Conservation (phyloP, 2,329 filamentous ascomycete genomes). For the Xylariales sp. region DNA sequence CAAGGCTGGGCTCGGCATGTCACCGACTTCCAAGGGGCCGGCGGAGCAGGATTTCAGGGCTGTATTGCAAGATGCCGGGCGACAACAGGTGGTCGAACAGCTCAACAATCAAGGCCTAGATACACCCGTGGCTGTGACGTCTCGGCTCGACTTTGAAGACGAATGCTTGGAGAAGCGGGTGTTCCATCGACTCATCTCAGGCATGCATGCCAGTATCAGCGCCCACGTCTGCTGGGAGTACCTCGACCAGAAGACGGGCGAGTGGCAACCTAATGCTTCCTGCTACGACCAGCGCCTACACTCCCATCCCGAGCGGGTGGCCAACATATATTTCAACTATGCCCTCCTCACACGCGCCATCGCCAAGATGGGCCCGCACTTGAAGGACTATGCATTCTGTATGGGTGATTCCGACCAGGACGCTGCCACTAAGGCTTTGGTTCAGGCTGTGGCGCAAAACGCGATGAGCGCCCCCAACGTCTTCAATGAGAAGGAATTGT, state of each 20-base stretch:
- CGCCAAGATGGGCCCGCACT: constrained; percentile 79
- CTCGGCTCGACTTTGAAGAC: constrained; percentile 73
- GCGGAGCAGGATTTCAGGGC: constrained; percentile 59
- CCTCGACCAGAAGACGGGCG: constrained; percentile 87
- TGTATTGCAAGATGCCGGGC: constrained; percentile 54
- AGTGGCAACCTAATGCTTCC: constrained; percentile 84
- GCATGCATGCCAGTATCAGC: constrained; percentile 97
- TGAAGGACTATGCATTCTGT: constrained; percentile 86
- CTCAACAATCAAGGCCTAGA: constrained; percentile 47
- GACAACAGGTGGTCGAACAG: constrained; percentile 58
- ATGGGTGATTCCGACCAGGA: constrained; percentile 80
- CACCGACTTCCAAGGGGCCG: constrained; percentile 39
- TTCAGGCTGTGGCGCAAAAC: constrained; percentile 67
- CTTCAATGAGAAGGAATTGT: constrained; percentile 95
- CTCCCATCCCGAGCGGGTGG: constrained; percentile 80
- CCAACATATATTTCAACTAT: constrained; percentile 99
- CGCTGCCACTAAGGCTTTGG: constrained; percentile 70
- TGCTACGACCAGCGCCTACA: constrained; percentile 90
- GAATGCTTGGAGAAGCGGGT: constrained; percentile 98
- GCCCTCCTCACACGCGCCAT: constrained; percentile 89
- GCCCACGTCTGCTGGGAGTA: constrained; percentile 96
- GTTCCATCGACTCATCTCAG: constrained; percentile 90
- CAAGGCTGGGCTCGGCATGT: constrained; percentile 49
- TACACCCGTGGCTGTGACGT: constrained; percentile 51
- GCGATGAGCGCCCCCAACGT: constrained; percentile 71